phyloP scores from a whole-genome alignment of 2,329 filamentous ascomycete genomes.

The Emergomyces africanus region DNA sequence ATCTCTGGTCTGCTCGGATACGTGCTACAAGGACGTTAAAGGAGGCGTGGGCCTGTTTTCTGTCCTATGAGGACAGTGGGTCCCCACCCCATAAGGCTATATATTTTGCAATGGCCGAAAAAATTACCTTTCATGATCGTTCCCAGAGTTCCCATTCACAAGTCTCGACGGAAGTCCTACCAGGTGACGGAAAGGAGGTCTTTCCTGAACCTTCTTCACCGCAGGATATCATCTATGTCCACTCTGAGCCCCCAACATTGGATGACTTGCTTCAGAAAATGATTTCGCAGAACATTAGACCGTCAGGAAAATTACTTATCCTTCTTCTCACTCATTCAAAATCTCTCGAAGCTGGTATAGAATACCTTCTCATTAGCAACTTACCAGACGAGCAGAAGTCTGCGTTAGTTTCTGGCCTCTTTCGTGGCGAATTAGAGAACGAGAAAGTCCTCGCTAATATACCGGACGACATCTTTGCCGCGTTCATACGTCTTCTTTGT shows the following conservation, averaged over 20 bases:
- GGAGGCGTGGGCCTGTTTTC: conserved; percentile 54
- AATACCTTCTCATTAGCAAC: conserved; percentile 28
- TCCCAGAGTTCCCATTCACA: conserved; percentile 1
- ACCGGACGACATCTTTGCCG: conserved; percentile 28
- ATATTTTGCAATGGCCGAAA: conserved; percentile 46
- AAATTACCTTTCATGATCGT: conserved; percentile 32
- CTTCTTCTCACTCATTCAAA: conserved; percentile 37
- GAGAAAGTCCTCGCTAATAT: conserved; percentile 17
- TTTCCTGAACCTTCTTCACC: conserved; percentile 43
- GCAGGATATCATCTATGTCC: conserved; percentile 45
- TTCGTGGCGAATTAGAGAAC: not conserved
- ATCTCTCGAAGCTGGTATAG: conserved; percentile 28
- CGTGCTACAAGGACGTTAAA: conserved; percentile 46
- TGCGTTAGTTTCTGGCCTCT: conserved; percentile 1
- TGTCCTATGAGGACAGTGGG: conserved; percentile 39
- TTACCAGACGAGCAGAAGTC: conserved; percentile 20
- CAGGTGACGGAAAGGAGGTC: conserved; percentile 45
- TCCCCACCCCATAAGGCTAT: conserved; percentile 27
- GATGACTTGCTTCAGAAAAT: conserved; percentile 42
- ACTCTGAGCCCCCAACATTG: conserved; percentile 39
- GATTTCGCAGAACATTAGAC: conserved; percentile 30
- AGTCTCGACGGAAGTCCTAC: conserved; percentile 21
- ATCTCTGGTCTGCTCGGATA: conserved; percentile 46
- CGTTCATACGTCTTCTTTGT: conserved; percentile 33
- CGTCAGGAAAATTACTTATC: conserved; percentile 33